Percentiles rank a stretch among this genome's conserved stretches.
Evolutionary conservation across 148 eudicot species (phyloP).

Genomic region (Linanthus parryae): DNA sequence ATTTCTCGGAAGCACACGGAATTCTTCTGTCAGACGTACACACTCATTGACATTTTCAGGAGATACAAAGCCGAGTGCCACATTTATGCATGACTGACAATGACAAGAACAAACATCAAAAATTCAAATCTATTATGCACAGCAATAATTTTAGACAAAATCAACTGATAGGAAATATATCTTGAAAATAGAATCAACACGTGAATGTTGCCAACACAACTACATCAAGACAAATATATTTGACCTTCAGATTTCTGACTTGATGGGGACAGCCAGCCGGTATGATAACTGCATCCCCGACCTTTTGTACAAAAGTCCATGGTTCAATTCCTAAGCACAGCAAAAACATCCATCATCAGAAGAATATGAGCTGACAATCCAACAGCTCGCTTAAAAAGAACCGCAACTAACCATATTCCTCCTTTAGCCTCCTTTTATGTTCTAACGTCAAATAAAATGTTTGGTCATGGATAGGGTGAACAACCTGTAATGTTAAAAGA

Average conservation of each 20-base stretch:
- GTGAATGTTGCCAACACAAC: background rate
- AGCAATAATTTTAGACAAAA: too few species aligned
- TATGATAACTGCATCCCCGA: slow-evolving; percentile 11
- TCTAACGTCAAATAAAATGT: slow-evolving; percentile 38
- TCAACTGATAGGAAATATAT: background rate
- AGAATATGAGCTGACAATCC: background rate
- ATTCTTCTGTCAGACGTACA: slow-evolving; percentile 26
- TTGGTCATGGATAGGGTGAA: slow-evolving; percentile 45
- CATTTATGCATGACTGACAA: slow-evolving; percentile 29
- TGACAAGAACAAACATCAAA: too few species aligned
- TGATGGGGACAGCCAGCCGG: slow-evolving; percentile 15
- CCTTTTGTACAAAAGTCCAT: slow-evolving; percentile 10
- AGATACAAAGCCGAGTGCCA: slow-evolving; percentile 32
- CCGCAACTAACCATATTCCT: slow-evolving; percentile 33
- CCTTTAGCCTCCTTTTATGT: slow-evolving; percentile 34
- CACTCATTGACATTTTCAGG: slow-evolving; percentile 29
- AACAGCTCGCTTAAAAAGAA: background rate
- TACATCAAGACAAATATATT: too few species aligned
- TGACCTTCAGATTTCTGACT: slow-evolving; percentile 12
- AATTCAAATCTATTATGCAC: background rate
- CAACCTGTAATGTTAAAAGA: slow-evolving; percentile 23
- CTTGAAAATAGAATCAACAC: background rate
- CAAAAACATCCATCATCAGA: background rate
- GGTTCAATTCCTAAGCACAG: slow-evolving; percentile 11
- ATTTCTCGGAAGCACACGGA: slow-evolving; percentile 20